Percentiles rank a stretch among this genome's conserved stretches.
Evolutionary conservation across 768 basidiomycete species (phyloP).

Genomic region (Boletus patriciae): DNA sequence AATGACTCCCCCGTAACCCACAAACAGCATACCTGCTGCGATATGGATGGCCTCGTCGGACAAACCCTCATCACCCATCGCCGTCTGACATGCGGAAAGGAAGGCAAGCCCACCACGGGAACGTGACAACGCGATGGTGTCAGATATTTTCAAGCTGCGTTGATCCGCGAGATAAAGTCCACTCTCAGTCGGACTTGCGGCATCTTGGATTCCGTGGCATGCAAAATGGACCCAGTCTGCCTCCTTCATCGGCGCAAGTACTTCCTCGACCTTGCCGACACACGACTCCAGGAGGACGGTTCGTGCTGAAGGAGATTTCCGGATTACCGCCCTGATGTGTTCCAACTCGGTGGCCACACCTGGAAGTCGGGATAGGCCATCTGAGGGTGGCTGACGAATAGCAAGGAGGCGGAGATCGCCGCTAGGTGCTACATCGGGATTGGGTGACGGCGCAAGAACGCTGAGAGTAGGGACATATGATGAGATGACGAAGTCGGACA

Average conservation of each 20-base stretch:
- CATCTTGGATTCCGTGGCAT: background rate
- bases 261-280: background rate
- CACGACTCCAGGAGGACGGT: slow-evolving; percentile 1
- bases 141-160: background rate
- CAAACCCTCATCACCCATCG: too few relatives aligned
- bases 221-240: too few relatives aligned
- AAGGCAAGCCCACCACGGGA: slow-evolving; percentile 36
- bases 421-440: too few relatives aligned
- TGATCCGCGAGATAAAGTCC: background rate
- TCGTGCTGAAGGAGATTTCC: background rate
- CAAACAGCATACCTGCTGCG: slow-evolving; percentile 35
- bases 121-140: background rate
- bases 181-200: too few relatives aligned
- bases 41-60: too few relatives aligned
- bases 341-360: slow-evolving; percentile 16
- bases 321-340: slow-evolving; percentile 16
- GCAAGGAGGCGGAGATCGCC: too few relatives aligned
- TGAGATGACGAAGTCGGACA: too few relatives aligned
- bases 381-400: background rate
- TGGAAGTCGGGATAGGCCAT: background rate
- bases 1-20: slow-evolving; percentile 33
- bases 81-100: slow-evolving; percentile 45
- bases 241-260: background rate
- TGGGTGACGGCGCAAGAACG: too few relatives aligned
- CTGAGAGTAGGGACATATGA: too few relatives aligned